Percentiles rank a stretch among this genome's conserved stretches.
Conservation (phyloP, 2,329 filamentous ascomycete species). For the Cladosporium sp. region DNA sequence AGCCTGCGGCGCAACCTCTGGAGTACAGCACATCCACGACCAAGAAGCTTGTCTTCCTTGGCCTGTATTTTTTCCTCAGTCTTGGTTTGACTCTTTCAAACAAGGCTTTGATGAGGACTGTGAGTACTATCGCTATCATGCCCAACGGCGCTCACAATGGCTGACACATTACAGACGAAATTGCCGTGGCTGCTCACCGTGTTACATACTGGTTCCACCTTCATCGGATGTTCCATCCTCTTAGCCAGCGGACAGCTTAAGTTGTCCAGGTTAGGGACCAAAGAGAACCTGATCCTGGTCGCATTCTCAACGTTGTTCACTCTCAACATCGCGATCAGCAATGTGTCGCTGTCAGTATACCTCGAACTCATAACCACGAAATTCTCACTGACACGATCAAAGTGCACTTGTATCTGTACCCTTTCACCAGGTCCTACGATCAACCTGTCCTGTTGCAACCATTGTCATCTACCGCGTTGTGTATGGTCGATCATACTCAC, state of each 20-base stretch:
- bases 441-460: conserved; percentile 58
- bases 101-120: conserved; percentile 50
- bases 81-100: conserved; percentile 55
- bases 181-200: conserved; percentile 60
- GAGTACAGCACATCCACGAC: conserved; percentile 24
- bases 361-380: background rate
- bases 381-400: background rate
- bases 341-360: conserved; percentile 47
- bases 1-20: conserved; percentile 13
- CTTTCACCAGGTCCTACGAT: conserved; percentile 62
- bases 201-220: conserved; percentile 54
- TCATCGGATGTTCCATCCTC: conserved; percentile 51
- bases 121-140: conserved; percentile 37
- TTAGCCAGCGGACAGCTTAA: conserved; percentile 51
- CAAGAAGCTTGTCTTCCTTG: conserved; percentile 24
- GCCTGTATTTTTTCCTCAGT: conserved; percentile 48
- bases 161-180: conserved; percentile 42
- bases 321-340: conserved; percentile 59
- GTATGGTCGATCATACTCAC: conserved; percentile 53
- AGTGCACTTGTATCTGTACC: conserved; percentile 53
- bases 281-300: conserved; percentile 53
- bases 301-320: conserved; percentile 59
- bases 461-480: conserved; percentile 56
- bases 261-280: conserved; percentile 48
- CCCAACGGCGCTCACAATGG: background rate